These are phyloP conservation scores for Podila epicladia DNA, from an alignment of 192 early-diverging fungal genomes.

Conservation along the genomic window DNA sequence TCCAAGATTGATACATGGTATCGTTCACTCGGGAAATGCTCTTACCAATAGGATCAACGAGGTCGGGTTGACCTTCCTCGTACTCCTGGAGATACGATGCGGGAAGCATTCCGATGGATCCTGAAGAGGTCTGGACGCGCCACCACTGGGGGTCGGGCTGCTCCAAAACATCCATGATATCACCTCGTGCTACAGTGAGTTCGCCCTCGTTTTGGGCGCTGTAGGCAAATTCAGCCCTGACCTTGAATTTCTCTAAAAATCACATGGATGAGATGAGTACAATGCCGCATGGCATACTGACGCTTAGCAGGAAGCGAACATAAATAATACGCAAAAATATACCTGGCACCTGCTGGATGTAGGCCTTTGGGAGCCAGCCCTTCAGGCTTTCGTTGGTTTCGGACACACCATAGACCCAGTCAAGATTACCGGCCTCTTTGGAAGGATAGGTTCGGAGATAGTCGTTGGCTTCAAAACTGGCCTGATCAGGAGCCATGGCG, in stretches of 20 bases:
- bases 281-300: neutral
- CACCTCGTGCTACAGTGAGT: constrained; percentile 69
- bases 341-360: constrained; percentile 52
- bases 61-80: constrained; percentile 22
- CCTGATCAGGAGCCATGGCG: constrained; percentile 50
- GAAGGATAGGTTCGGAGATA: constrained; percentile 46
- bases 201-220: constrained; percentile 60
- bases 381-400: constrained; percentile 38
- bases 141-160: constrained; percentile 61
- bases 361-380: constrained; percentile 61
- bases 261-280: neutral
- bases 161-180: constrained; percentile 66
- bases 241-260: constrained; percentile 48
- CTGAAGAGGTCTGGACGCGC: constrained; percentile 50
- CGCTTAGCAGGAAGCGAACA: neutral
- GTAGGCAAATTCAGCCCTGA: constrained; percentile 56
- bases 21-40: neutral
- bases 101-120: constrained; percentile 53
- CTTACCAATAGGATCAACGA: constrained; percentile 11
- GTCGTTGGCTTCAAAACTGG: constrained; percentile 52
- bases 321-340: neutral
- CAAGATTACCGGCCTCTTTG: constrained; percentile 44
- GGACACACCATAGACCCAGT: constrained; percentile 60
- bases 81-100: constrained; percentile 60
- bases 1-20: neutral